Conservation (phyloP, 257 asterid species). For the Fraxinus americana region DNA sequence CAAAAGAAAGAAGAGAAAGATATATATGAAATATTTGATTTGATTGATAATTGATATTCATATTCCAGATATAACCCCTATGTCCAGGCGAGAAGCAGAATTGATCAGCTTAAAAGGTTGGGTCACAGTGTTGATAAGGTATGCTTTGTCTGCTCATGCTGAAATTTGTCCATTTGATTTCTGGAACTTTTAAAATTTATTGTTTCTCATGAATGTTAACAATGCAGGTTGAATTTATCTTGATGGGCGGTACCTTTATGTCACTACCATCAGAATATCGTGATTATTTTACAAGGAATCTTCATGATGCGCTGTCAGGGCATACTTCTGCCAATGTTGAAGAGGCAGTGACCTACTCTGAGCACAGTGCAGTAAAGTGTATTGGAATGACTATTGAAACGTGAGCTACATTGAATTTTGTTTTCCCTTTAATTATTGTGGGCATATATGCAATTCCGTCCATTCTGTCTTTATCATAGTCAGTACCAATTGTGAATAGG, state of each 20-base stretch:
- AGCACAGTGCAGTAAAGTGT: slow-evolving; percentile 90
- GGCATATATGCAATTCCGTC: background rate
- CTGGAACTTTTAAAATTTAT: background rate
- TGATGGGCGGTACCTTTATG: slow-evolving; percentile 99
- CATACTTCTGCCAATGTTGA: slow-evolving; percentile 95
- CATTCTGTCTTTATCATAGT: background rate
- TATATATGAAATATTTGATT: slow-evolving; percentile 1
- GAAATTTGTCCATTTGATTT: slow-evolving; percentile 15
- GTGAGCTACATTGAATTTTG: slow-evolving; percentile 42
- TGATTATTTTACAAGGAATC: slow-evolving; percentile 85
- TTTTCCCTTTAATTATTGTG: background rate
- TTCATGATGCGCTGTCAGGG: slow-evolving; percentile 97
- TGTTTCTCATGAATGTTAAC: slow-evolving; percentile 24
- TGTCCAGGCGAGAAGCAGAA: slow-evolving; percentile 97
- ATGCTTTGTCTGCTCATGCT: slow-evolving; percentile 29
- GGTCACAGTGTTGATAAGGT: slow-evolving; percentile 99
- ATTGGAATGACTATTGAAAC: slow-evolving; percentile 99
- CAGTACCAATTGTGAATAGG: slow-evolving; percentile 4
- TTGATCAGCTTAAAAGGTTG: slow-evolving; percentile 94
- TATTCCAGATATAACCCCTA: slow-evolving; percentile 83
- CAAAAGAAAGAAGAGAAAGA: background rate
- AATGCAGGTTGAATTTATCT: slow-evolving; percentile 91
- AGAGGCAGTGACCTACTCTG: slow-evolving; percentile 96
- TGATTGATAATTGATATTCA: slow-evolving; percentile 19
- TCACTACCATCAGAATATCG: slow-evolving; percentile 96